phyloP scores from a whole-genome alignment of 148 eudicot species.

The Vaccinium darrowii region DNA sequence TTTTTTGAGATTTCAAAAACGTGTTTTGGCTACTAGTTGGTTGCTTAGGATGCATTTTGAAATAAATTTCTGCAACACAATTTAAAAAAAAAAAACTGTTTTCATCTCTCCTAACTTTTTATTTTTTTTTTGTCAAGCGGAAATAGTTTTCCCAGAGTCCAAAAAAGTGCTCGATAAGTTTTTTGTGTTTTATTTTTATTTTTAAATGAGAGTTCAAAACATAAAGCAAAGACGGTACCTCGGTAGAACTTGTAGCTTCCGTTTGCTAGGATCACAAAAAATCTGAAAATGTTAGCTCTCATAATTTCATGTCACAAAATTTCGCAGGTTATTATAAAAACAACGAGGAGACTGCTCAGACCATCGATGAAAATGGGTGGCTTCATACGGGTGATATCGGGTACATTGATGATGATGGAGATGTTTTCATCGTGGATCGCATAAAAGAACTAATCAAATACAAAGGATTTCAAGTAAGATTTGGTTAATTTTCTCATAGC shows the following conservation, averaged over 20 bases:
- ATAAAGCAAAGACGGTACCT: background rate
- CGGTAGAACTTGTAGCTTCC: too few species aligned
- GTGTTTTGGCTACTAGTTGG: too few species aligned
- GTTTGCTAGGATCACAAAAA: background rate
- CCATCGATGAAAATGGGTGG: conserved; percentile 82
- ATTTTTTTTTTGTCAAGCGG: too few species aligned
- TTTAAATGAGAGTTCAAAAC: background rate
- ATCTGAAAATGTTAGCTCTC: background rate
- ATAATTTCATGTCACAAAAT: background rate
- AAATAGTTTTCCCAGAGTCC: too few species aligned
- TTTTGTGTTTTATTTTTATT: too few species aligned
- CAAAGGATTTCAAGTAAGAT: conserved; percentile 89
- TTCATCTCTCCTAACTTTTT: too few species aligned
- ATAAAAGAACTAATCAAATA: conserved; percentile 89
- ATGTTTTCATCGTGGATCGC: conserved; percentile 84
- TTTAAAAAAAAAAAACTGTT: too few species aligned
- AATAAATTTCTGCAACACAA: too few species aligned
- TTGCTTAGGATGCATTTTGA: too few species aligned
- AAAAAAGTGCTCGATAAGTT: too few species aligned
- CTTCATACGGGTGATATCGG: conserved; percentile 96
- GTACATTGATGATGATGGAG: conserved; percentile 91
- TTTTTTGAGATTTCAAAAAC: too few species aligned
- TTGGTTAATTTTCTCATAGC: too few species aligned
- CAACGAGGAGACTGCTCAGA: conserved; percentile 63
- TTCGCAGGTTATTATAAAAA: conserved; percentile 78